phyloP scores from a whole-genome alignment of 208 protist species.

The Leishmania tarentolae region DNA sequence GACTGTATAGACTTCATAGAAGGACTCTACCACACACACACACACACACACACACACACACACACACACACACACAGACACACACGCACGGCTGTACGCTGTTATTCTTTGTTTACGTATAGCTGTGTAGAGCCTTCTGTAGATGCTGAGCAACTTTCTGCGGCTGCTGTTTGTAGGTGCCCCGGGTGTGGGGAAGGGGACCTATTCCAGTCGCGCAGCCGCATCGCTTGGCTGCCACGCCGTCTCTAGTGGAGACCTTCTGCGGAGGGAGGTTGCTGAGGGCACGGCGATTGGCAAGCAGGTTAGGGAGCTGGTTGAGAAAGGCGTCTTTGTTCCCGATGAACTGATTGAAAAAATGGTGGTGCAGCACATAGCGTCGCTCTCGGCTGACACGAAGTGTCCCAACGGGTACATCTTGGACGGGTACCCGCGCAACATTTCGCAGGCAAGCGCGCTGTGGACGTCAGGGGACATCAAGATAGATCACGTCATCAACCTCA shows the following conservation, averaged over 20 bases:
- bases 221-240: constrained; percentile 69
- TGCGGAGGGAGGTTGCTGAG: constrained; percentile 77
- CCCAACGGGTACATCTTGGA: constrained; percentile 89
- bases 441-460: constrained; percentile 79
- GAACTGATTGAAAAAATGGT: constrained; percentile 77
- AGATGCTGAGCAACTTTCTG: constrained; percentile 36
- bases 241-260: constrained; percentile 92
- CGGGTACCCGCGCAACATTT: constrained; percentile 90
- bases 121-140: neutral
- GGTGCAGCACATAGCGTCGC: constrained; percentile 29
- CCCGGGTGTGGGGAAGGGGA: constrained; percentile 94
- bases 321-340: constrained; percentile 79
- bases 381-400: constrained; percentile 13
- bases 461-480: constrained; percentile 46
- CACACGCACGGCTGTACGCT: neutral
- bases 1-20: neutral
- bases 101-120: neutral
- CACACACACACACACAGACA: neutral
- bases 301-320: constrained; percentile 58
- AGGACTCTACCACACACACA: neutral
- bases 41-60: neutral
- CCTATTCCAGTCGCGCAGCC: constrained; percentile 86
- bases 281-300: constrained; percentile 45
- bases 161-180: constrained; percentile 89
- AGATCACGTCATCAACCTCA: constrained; percentile 82